These are phyloP conservation scores for Nemania abortiva DNA, from an alignment of 2,329 filamentous ascomycete genomes.

Conservation along the genomic window DNA sequence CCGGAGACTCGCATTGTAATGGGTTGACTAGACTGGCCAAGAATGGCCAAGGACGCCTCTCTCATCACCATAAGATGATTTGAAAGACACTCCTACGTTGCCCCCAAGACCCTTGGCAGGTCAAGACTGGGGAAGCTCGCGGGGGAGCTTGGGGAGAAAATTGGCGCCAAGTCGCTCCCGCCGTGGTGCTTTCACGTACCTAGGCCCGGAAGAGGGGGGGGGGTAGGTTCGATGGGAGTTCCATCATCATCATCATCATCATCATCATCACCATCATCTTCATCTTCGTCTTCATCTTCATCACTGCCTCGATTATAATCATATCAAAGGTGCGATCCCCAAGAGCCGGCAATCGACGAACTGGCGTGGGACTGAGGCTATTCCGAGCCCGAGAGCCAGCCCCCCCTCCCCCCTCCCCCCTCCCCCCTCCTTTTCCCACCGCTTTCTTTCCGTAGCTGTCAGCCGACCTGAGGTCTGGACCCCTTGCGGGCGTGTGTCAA, in stretches of 20 bases:
- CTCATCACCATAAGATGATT: constrained; percentile 24
- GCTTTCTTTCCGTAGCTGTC: constrained; percentile 6
- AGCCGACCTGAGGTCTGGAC: constrained; percentile 9
- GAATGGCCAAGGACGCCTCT: constrained; percentile 31
- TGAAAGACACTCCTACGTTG: constrained; percentile 23
- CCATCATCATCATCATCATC: too few species aligned
- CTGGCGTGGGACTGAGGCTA: constrained; percentile 6
- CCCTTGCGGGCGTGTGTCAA: constrained; percentile 25
- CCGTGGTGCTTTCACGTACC: constrained; percentile 1
- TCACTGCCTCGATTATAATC: background rate
- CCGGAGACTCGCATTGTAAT: constrained; percentile 24
- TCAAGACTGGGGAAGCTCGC: constrained; percentile 29
- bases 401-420: too few species aligned
- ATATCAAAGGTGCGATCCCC: background rate
- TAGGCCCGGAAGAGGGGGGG: too few species aligned
- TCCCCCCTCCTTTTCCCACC: too few species aligned
- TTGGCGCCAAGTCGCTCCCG: constrained; percentile 29
- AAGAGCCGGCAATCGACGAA: too few species aligned
- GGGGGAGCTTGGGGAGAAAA: constrained; percentile 26
- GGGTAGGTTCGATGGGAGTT: background rate
- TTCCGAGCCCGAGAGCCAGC: constrained; percentile 8
- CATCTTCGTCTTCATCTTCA: too few species aligned
- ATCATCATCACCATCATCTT: too few species aligned
- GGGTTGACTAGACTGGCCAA: constrained; percentile 35
- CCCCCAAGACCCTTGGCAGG: constrained; percentile 15